Base-by-base conservation (phyloP, 2,329 filamentous ascomycete genomes). In the Remersonia thermophila region DNA sequence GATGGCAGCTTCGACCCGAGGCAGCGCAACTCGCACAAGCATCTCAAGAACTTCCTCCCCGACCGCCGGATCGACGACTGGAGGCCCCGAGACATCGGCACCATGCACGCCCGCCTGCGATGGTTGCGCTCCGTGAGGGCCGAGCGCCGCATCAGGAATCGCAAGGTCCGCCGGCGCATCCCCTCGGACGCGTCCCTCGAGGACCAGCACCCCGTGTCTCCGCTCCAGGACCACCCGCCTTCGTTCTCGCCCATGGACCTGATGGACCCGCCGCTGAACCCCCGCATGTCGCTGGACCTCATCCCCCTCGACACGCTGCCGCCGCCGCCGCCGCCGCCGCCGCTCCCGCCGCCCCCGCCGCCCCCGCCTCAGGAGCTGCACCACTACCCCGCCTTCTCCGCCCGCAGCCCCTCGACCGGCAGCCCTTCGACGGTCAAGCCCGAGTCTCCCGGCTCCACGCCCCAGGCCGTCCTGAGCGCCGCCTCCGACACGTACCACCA, bases 11-110 rank as follows among this genome's bases (percentile, higher is more conserved):
- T 50, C 34, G 47, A 50, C 36, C 48, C 48, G 11, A 50, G 48
- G 35, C 48, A 50, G 32, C 48, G 48, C 33, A 50, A 50, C 42
- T 46, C 48, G 6, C 48, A 50, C 44, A 50, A 50, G 37, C 48
- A 49, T 25, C 37, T 50, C 5, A 47, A 44, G 35, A 48, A 42
- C 35, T 36, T 50, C 5, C 43, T 50, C n/a, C 48, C 48, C 14
- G 48, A 50, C 31, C 47, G 48, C 23, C 41, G 48, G 29, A 50
- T 50, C 32, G 48, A 50, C 34, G 48, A 50, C 34, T 50, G 48
- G 48, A 37, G 48, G 38, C 48, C 48, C 13, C 34, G 48, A 18
- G 48, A 50, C 28, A 38, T 48, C 27, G 33, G 38, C 4, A 47
- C 47, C 12, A 50, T 50, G 48, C 38, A 44, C 26, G 31, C 48